Conservation (phyloP, 768 basidiomycete species). For the Rhodotorula paludigena region DNA sequence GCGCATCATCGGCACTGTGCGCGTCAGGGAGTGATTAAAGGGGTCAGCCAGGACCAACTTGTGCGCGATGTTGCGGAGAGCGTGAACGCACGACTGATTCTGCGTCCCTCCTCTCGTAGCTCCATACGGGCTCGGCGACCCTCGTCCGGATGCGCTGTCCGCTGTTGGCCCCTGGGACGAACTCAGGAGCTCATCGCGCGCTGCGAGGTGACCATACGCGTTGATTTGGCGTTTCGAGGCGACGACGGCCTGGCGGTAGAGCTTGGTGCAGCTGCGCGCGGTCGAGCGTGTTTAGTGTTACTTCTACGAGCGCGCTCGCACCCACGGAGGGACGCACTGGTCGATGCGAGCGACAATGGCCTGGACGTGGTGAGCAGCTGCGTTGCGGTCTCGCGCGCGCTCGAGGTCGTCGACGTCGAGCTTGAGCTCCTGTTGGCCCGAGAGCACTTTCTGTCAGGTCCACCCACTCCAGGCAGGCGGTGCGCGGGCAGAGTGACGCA, state of each 20-base stretch:
- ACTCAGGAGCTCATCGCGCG: slow-evolving; percentile 21
- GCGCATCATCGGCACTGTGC: slow-evolving; percentile 65
- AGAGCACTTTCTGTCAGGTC: slow-evolving; percentile 15
- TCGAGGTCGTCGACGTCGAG: slow-evolving; percentile 66
- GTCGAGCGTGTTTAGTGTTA: no score
- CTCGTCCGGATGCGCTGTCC: neutral
- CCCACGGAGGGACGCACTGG: slow-evolving; percentile 52
- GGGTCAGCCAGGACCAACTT: neutral
- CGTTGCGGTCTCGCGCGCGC: slow-evolving; percentile 55
- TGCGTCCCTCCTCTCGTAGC: neutral
- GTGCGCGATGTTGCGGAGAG: neutral
- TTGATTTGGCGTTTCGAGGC: slow-evolving; percentile 22
- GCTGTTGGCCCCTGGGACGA: neutral
- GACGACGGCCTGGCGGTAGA: slow-evolving; percentile 25
- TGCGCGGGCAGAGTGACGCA: slow-evolving; percentile 42
- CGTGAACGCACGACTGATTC: neutral
- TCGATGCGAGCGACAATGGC: slow-evolving; percentile 54
- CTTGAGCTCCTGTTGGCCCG: slow-evolving; percentile 58
- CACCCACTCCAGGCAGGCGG: neutral
- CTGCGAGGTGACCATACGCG: slow-evolving; percentile 4
- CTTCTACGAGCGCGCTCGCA: neutral
- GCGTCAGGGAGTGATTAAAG: neutral
- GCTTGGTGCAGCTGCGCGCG: slow-evolving; percentile 20
- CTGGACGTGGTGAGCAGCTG: slow-evolving; percentile 54
- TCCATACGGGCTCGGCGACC: neutral